These are phyloP conservation scores for Pulveroboletus sp. DNA, from an alignment of 768 basidiomycete genomes.

Conservation along the genomic window DNA sequence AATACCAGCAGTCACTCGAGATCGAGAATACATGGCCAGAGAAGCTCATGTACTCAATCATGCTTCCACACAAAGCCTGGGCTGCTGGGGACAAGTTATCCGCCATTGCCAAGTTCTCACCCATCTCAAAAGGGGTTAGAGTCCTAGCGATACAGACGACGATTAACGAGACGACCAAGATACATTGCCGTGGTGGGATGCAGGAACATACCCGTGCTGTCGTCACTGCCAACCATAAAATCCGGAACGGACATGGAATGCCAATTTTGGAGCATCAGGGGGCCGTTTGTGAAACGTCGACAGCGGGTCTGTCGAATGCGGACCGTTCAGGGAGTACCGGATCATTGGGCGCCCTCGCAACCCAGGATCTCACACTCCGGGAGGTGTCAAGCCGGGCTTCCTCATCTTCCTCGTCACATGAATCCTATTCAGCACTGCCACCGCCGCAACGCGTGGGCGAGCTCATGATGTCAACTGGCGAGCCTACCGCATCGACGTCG, in stretches of 20 bases:
- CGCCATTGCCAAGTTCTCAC: slow-evolving; percentile 81
- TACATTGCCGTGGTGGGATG: slow-evolving; percentile 47
- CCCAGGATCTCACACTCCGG: slow-evolving; percentile 12
- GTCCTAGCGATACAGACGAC: slow-evolving; percentile 64
- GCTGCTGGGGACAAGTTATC: slow-evolving; percentile 84
- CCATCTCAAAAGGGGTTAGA: slow-evolving; percentile 77
- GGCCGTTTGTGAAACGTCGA: neutral
- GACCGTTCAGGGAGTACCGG: slow-evolving; percentile 14
- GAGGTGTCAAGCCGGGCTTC: slow-evolving; percentile 15
- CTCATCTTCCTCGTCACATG: slow-evolving; percentile 17
- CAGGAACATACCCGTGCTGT: slow-evolving; percentile 63
- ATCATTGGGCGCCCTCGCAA: slow-evolving; percentile 5
- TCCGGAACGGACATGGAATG: slow-evolving; percentile 55
- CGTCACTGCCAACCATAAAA: slow-evolving; percentile 62
- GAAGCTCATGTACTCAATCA: slow-evolving; percentile 93
- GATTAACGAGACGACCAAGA: slow-evolving; percentile 71
- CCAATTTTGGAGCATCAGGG: slow-evolving; percentile 19
- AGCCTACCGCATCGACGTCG: slow-evolving; percentile 8
- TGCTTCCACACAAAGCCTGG: slow-evolving; percentile 94
- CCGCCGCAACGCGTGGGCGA: neutral
- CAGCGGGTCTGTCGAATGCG: slow-evolving; percentile 17
- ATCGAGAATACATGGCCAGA: slow-evolving; percentile 97
- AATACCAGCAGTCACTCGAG: slow-evolving; percentile 94
- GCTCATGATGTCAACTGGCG: slow-evolving; percentile 1
- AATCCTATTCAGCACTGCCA: slow-evolving; percentile 3